phyloP scores from a whole-genome alignment of 257 asterid genomes.

The Nicotiana obtusifolia region DNA sequence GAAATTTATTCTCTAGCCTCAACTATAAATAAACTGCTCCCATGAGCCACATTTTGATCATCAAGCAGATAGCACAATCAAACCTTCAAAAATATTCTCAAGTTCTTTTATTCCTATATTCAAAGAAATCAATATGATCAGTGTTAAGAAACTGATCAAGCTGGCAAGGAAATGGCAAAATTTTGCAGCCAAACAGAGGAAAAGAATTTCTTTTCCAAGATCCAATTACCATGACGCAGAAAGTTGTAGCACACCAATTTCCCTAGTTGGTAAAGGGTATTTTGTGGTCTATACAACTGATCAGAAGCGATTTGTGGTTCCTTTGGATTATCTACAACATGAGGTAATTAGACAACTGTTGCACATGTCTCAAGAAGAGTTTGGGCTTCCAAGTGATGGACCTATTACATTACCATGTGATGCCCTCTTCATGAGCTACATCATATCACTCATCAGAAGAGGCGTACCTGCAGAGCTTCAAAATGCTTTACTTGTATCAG shows the following conservation, averaged over 20 bases:
- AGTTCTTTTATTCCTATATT: not conserved
- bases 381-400: not conserved
- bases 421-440: constrained; percentile 18
- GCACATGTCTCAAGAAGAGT: constrained; percentile 29
- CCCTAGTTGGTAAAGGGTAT: constrained; percentile 25
- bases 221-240: not conserved
- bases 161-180: constrained; percentile 4
- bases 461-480: constrained; percentile 20
- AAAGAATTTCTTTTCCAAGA: not conserved
- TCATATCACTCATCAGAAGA: constrained; percentile 14
- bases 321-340: constrained; percentile 21
- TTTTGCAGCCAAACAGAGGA: not conserved
- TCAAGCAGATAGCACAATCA: not conserved
- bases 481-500: constrained; percentile 24
- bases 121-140: not conserved
- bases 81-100: not conserved
- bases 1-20: not conserved
- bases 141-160: not conserved
- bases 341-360: constrained; percentile 22
- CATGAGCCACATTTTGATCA: not conserved
- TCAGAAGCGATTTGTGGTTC: constrained; percentile 22
- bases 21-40: not conserved
- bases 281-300: constrained; percentile 30
- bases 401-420: constrained; percentile 29
- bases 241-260: not conserved